phyloP scores from a whole-genome alignment of 176 grass and related monocot species.

The Cenchrus purpureus region DNA sequence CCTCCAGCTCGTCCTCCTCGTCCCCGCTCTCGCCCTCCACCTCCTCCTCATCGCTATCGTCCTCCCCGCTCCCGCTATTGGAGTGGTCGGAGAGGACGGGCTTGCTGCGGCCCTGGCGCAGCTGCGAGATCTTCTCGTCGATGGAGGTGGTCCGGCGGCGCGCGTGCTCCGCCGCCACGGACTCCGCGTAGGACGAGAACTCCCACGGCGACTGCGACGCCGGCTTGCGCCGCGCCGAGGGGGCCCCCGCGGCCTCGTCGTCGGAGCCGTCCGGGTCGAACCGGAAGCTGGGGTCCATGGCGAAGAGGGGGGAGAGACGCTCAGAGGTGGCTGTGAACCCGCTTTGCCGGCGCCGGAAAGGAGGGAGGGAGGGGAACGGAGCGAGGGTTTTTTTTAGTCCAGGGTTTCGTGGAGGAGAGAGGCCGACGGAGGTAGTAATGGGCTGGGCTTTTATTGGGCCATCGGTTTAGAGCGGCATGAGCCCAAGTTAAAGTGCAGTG shows the following conservation, averaged over 20 bases:
- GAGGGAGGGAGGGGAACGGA: not conserved
- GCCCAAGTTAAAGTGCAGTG: no score
- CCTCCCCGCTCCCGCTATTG: constrained; percentile 30
- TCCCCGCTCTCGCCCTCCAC: constrained; percentile 49
- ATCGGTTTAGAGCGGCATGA: not conserved
- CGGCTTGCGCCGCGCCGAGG: not conserved
- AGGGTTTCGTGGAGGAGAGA: constrained; percentile 17
- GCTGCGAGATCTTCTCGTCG: constrained; percentile 76
- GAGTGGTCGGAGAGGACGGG: constrained; percentile 47
- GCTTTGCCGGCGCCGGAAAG: constrained; percentile 27
- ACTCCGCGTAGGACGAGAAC: constrained; percentile 71
- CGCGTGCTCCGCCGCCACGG: constrained; percentile 70
- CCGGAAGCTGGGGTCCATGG: constrained; percentile 77
- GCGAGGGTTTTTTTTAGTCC: constrained; percentile 46
- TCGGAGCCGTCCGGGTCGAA: constrained; percentile 73
- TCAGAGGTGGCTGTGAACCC: not conserved
- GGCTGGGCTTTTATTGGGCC: not conserved
- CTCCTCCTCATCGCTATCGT: constrained; percentile 17
- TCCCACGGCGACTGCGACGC: constrained; percentile 79
- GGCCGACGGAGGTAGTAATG: not conserved
- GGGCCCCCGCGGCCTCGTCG: constrained; percentile 36
- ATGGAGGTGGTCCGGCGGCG: constrained; percentile 67
- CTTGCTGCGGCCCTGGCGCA: constrained; percentile 34
- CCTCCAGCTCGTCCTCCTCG: constrained; percentile 34
- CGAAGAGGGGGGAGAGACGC: not conserved